Evolutionary conservation across 345 rosid genomes (phyloP).

Genomic region (Rhizophora apiculata): DNA sequence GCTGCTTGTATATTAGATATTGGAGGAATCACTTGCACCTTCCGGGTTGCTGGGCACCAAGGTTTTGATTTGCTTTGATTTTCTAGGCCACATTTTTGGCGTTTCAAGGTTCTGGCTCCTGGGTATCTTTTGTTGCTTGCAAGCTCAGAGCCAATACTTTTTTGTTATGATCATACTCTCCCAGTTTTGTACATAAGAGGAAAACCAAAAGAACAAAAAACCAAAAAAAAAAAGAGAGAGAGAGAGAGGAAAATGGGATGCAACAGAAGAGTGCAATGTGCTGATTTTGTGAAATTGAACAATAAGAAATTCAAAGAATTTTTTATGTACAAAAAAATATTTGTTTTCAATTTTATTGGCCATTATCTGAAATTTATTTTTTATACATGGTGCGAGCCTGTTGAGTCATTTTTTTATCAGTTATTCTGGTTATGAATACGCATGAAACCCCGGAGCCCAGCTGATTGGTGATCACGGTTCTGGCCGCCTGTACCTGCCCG

Average conservation of each 20-base stretch:
- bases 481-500: no score
- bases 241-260: not conserved
- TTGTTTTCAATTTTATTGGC: not conserved
- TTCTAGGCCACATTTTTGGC: not conserved
- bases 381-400: no score
- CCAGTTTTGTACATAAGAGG: slow-evolving; percentile 39
- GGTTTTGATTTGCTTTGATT: slow-evolving; percentile 14
- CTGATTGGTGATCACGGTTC: no score
- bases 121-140: slow-evolving; percentile 18
- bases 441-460: no score
- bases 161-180: slow-evolving; percentile 18
- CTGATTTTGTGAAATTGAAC: slow-evolving; percentile 40
- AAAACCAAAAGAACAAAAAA: slow-evolving; percentile 5
- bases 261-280: slow-evolving; percentile 11
- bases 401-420: no score
- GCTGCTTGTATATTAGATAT: slow-evolving; percentile 24
- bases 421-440: no score
- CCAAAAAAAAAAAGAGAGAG: not conserved
- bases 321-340: not conserved
- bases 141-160: slow-evolving; percentile 29
- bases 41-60: slow-evolving; percentile 23
- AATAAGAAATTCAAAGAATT: slow-evolving; percentile 32
- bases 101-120: slow-evolving; percentile 6
- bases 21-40: slow-evolving; percentile 22
- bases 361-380: no score